Percentiles rank a stretch among this genome's conserved stretches.
phyloP scores from a whole-genome alignment of 805 yeast species.

The Candida maesae region DNA sequence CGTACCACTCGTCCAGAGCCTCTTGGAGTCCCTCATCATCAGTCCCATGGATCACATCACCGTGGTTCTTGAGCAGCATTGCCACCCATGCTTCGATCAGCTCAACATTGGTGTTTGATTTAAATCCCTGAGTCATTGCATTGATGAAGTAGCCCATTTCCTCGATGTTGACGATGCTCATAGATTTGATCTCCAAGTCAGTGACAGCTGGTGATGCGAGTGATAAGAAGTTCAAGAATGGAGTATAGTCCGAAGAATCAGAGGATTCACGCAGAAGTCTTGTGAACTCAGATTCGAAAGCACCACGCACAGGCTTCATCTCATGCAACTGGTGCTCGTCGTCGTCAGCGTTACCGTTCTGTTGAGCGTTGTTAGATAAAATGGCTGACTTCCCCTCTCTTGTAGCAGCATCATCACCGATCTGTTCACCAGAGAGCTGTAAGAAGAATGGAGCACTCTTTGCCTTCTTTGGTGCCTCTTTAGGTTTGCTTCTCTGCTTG shows the following conservation, averaged over 20 bases:
- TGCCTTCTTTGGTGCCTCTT: conserved; percentile 82
- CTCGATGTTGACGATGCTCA: conserved; percentile 53
- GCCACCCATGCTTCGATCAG: conserved; percentile 77
- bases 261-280: conserved; percentile 53
- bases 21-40: conserved; percentile 38
- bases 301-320: conserved; percentile 32
- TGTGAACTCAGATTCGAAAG: conserved; percentile 76
- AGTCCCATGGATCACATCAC: conserved; percentile 60
- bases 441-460: conserved; percentile 81
- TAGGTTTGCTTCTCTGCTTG: conserved; percentile 83
- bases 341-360: conserved; percentile 5
- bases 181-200: conserved; percentile 83
- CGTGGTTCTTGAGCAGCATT: conserved; percentile 72
- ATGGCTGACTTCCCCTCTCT: conserved; percentile 33
- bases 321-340: conserved; percentile 12
- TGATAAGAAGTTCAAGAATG: conserved; percentile 53
- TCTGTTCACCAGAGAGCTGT: conserved; percentile 57
- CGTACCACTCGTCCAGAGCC: conserved; percentile 49
- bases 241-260: conserved; percentile 34
- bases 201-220: conserved; percentile 68
- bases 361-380: conserved; percentile 11
- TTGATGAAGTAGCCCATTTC: conserved; percentile 65
- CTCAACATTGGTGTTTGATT: conserved; percentile 61
- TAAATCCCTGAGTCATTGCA: conserved; percentile 62
- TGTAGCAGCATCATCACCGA: conserved; percentile 61